Percentiles rank a stretch among this genome's conserved stretches.
phyloP scores from a whole-genome alignment of 2,329 filamentous ascomycete species.

The Blastomyces silverae region DNA sequence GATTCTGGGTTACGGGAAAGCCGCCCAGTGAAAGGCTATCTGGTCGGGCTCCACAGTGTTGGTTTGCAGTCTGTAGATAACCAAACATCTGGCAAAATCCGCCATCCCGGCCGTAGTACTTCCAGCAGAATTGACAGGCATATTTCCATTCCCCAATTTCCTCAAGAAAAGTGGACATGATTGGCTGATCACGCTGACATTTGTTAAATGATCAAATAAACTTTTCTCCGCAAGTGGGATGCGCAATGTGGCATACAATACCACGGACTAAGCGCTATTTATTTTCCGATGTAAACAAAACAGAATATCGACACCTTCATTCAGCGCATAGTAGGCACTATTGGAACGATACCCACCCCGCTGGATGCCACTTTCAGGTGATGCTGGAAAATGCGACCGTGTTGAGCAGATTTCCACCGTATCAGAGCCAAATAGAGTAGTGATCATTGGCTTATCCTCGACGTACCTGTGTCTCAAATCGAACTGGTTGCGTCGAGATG shows the following conservation, averaged over 20 bases:
- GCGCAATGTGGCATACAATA: neutral
- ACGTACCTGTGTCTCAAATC: neutral
- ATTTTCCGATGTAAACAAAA: constrained; percentile 4
- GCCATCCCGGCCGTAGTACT: neutral
- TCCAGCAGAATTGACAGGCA: neutral
- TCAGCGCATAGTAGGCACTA: neutral
- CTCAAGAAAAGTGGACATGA: neutral
- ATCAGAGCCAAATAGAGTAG: neutral
- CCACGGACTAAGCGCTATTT: neutral
- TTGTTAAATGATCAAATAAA: neutral
- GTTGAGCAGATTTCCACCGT: neutral
- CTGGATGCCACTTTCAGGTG: neutral
- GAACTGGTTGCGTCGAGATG: neutral
- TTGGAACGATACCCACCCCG: neutral
- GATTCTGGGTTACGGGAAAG: neutral
- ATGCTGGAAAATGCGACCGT: neutral
- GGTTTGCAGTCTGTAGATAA: neutral
- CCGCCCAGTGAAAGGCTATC: neutral
- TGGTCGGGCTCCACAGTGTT: neutral
- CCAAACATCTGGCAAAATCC: neutral
- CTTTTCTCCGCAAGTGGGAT: neutral
- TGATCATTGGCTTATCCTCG: neutral
- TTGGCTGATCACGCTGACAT: neutral
- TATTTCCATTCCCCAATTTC: too few species aligned
- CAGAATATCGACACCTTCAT: neutral